Evolutionary conservation across 139 green algal genomes (phyloP), one percentile per base, ranked within the genome.

Genomic region (Parachlorella kessleri): DNA sequence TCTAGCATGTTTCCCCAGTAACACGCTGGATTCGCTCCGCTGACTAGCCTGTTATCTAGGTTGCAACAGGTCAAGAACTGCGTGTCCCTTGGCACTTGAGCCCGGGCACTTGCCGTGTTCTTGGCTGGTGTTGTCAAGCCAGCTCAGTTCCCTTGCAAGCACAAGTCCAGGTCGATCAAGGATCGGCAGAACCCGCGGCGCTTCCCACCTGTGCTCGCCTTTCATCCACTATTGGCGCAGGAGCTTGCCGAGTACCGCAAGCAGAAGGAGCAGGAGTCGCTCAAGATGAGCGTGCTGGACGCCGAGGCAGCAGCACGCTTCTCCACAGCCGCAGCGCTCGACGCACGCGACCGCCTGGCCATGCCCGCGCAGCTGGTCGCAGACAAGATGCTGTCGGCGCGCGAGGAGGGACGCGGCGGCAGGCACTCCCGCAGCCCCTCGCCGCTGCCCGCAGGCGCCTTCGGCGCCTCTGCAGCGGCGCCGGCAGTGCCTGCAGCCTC

Each of bases 201-300:
- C n/a, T n/a, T n/a, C n/a, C n/a, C n/a, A n/a, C n/a, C n/a, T n/a
- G n/a, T n/a, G 26, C 39, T 59, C 23, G 37, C 68, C 68, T 38
- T 8, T 3, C 38, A 10, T n/a, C 40, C 48, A 14, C 48, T 21
- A 1, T 28, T 70, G 4, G 8, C 35, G 35, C 70, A 85, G 69
- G 89, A 96, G 83, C 84, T 96, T 72, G 88, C 85, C 42, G 86
- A 86, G 76, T 96, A 91, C 89, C 86, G 93, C 35, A 72, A 66
- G 28, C 32, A 74, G 48, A 90, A 92, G 84, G 85, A 89, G 77
- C 77, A 89, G 83, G 88, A 96, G 86, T 90, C 94, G 37, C 82
- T 95, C 59, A 84, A 83, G 67, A 87, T 76, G 80, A 85, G 89
- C 23, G 93, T 96, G 76, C 85, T 97, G 53, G 94, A 97, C 70